Evolutionary conservation across 495 filamentous ascomycete species (phyloP).

Genomic region (Trichoderma parareesei): DNA sequence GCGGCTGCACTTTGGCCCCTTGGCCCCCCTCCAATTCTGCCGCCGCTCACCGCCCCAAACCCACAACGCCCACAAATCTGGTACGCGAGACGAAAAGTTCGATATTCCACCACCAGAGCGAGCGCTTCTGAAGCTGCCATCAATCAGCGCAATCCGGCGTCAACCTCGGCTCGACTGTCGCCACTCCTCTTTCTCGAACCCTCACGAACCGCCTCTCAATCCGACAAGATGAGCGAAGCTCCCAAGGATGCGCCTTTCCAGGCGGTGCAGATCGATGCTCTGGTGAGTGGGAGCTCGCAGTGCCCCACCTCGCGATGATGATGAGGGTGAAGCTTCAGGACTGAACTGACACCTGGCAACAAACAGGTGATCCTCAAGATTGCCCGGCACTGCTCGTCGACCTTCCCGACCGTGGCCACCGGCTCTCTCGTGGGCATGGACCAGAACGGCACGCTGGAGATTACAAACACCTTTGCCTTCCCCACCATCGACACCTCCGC

Average conservation of each 20-base stretch:
- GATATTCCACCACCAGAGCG: constrained; percentile 19
- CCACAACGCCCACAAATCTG: constrained; percentile 27
- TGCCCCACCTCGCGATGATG: constrained; percentile 16
- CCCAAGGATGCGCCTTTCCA: constrained; percentile 57
- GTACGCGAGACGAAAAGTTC: constrained; percentile 23
- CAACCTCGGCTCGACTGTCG: constrained; percentile 12
- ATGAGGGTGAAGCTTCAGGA: constrained; percentile 14
- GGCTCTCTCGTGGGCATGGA: constrained; percentile 93
- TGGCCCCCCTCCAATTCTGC: constrained; percentile 6
- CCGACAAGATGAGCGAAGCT: constrained; percentile 34
- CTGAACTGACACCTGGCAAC: constrained; percentile 13
- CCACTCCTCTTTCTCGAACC: constrained; percentile 10
- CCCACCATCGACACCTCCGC: constrained; percentile 69
- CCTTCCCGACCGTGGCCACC: constrained; percentile 83
- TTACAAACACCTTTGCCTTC: constrained; percentile 95
- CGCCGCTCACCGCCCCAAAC: constrained; percentile 8
- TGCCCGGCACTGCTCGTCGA: constrained; percentile 81
- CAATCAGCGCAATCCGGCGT: constrained; percentile 10
- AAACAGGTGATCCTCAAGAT: constrained; percentile 89
- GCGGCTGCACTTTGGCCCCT: background rate
- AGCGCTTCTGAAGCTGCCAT: constrained; percentile 6
- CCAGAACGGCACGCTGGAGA: constrained; percentile 67
- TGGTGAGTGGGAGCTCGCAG: constrained; percentile 44
- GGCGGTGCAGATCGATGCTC: constrained; percentile 76
- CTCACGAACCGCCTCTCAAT: background rate